A percentile compares a stretch with the other conserved stretches of the same genome.
phyloP scores from a whole-genome alignment of 169 alveolate species.

The Theileria equi region DNA sequence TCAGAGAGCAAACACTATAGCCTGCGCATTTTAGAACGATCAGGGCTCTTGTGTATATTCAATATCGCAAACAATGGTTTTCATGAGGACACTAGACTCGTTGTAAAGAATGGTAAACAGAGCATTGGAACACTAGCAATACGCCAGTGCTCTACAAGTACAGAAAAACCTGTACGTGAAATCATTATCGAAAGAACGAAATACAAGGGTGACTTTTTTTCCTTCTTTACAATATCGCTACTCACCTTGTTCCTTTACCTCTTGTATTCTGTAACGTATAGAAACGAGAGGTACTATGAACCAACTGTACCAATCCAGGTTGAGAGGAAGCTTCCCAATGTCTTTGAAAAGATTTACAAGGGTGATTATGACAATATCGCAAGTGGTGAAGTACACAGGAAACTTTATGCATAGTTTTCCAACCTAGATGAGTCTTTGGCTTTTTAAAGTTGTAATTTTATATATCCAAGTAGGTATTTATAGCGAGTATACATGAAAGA shows the following conservation, averaged over 20 bases:
- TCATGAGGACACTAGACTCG: constrained; percentile 6
- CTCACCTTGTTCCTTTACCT: constrained; percentile 35
- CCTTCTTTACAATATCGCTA: constrained; percentile 18
- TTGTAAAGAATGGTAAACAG: too few species aligned
- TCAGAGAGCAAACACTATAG: constrained; percentile 5
- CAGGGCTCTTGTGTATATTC: constrained; percentile 24
- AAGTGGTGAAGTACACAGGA: too few species aligned
- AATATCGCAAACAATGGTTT: constrained; percentile 26
- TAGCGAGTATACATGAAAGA: too few species aligned
- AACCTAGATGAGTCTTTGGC: too few species aligned
- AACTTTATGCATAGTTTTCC: too few species aligned
- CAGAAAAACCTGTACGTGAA: too few species aligned
- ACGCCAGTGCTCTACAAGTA: too few species aligned
- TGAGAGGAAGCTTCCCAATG: constrained; percentile 55
- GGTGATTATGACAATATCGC: constrained; percentile 42
- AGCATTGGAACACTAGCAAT: too few species aligned
- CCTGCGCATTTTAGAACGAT: constrained; percentile 6
- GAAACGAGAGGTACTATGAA: constrained; percentile 31
- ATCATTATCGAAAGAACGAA: neutral
- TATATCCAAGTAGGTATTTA: too few species aligned
- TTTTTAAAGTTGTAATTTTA: too few species aligned
- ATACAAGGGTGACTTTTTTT: constrained; percentile 4
- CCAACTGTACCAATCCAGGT: constrained; percentile 58
- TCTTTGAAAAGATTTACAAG: constrained; percentile 49
- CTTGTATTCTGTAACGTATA: constrained; percentile 27